Evolutionary conservation across 2,329 filamentous ascomycete species (phyloP).

Genomic region (Pyrenophora teres): DNA sequence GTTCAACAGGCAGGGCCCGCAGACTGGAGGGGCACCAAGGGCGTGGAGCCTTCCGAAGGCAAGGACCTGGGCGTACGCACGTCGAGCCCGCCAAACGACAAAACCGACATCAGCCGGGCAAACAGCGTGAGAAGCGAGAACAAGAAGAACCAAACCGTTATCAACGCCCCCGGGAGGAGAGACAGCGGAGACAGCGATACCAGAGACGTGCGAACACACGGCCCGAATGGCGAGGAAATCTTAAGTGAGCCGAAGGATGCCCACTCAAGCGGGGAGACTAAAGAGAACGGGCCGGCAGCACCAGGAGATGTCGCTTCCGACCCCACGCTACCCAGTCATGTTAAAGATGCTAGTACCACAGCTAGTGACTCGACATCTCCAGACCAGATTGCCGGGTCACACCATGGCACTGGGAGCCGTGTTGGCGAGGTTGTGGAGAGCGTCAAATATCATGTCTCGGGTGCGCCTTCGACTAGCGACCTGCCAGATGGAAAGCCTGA

Average conservation of each 20-base stretch:
- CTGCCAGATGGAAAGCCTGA: constrained; percentile 51
- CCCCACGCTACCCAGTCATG: constrained; percentile 23
- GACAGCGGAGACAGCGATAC: constrained; percentile 44
- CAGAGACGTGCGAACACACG: constrained; percentile 49
- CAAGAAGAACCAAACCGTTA: constrained; percentile 26
- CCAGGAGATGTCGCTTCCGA: constrained; percentile 7
- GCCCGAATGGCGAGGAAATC: constrained; percentile 40
- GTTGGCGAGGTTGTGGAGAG: constrained; percentile 31
- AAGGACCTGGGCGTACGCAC: constrained; percentile 72
- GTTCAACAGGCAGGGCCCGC: constrained; percentile 72
- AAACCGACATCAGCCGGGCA: constrained; percentile 70
- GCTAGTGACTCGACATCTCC: constrained; percentile 4
- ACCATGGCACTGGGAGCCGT: constrained; percentile 17
- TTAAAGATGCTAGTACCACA: constrained; percentile 16
- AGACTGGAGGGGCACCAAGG: constrained; percentile 71
- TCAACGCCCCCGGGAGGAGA: constrained; percentile 33
- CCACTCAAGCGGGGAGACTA: constrained; percentile 17
- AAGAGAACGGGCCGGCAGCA: constrained; percentile 21
- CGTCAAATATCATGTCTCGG: constrained; percentile 36
- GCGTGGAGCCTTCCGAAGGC: constrained; percentile 52
- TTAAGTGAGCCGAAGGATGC: constrained; percentile 33
- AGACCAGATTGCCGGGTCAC: constrained; percentile 21
- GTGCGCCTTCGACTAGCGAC: constrained; percentile 47
- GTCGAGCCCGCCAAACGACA: constrained; percentile 62
- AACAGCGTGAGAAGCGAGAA: constrained; percentile 65